Evolutionary conservation across 2,329 filamentous ascomycete genomes (phyloP).

Genomic region (Monilinia fructicola): DNA sequence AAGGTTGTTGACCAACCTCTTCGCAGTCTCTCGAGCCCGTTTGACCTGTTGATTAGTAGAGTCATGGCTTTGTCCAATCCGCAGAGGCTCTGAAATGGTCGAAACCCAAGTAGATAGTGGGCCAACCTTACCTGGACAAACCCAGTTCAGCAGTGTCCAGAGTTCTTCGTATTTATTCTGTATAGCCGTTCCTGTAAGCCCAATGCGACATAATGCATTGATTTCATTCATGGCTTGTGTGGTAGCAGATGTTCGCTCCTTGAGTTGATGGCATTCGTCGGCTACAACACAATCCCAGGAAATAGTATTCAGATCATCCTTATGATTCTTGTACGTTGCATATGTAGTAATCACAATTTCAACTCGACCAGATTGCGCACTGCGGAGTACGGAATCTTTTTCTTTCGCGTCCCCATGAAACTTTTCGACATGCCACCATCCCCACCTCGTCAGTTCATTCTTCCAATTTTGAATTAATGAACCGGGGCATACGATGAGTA

Average conservation of each 20-base stretch:
- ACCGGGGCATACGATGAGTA: conserved; percentile 85
- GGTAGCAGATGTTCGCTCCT: conserved; percentile 73
- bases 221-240: conserved; percentile 86
- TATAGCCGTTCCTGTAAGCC: conserved; percentile 91
- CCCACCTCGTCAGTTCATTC: conserved; percentile 83
- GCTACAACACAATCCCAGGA: conserved; percentile 93
- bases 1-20: conserved; percentile 81
- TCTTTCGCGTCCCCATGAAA: conserved; percentile 71
- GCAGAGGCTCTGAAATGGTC: conserved; percentile 75
- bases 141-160: conserved; percentile 96
- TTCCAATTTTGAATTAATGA: conserved; percentile 90
- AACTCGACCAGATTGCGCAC: conserved; percentile 71
- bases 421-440: conserved; percentile 87
- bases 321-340: conserved; percentile 78
- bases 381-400: conserved; percentile 68
- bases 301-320: conserved; percentile 73
- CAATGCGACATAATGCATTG: conserved; percentile 89
- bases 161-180: conserved; percentile 98
- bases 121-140: conserved; percentile 75
- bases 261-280: conserved; percentile 90
- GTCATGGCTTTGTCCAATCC: conserved; percentile 81
- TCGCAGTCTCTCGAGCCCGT: conserved; percentile 75
- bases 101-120: conserved; percentile 73
- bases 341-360: conserved; percentile 97
- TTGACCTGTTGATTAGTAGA: conserved; percentile 82